phyloP scores from a whole-genome alignment of 345 rosid species.

The Lumnitzera racemosa region DNA sequence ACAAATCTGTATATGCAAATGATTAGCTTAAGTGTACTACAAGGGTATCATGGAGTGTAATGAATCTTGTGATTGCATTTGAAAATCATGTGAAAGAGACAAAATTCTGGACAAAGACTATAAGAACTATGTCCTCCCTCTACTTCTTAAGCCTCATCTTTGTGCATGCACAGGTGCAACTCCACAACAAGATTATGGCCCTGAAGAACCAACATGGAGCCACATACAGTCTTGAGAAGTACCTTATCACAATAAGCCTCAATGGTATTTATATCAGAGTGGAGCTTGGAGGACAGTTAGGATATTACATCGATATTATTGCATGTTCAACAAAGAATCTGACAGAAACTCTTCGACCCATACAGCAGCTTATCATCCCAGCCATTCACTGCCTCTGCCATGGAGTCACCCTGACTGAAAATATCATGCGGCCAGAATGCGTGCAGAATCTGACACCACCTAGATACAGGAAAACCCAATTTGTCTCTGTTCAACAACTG shows the following conservation, averaged over 20 bases:
- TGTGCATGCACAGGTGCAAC: conserved; percentile 58
- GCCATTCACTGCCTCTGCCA: conserved; percentile 78
- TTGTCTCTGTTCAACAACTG: conserved; percentile 52
- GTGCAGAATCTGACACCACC: conserved; percentile 69
- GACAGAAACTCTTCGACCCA: conserved; percentile 70
- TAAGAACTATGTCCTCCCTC: too few relatives aligned
- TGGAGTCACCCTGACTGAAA: conserved; percentile 75
- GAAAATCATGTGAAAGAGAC: too few relatives aligned
- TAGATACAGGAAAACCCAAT: conserved; percentile 62
- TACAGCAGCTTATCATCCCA: conserved; percentile 71
- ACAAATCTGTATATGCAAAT: too few relatives aligned
- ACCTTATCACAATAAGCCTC: conserved; percentile 64
- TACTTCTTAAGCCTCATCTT: background rate
- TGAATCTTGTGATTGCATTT: too few relatives aligned
- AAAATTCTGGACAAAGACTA: too few relatives aligned
- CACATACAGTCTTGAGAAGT: conserved; percentile 74
- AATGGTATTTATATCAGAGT: conserved; percentile 73
- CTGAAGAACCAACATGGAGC: conserved; percentile 82
- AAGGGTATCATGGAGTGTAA: too few relatives aligned
- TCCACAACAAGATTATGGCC: conserved; percentile 68
- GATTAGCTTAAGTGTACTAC: too few relatives aligned
- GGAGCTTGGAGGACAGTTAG: conserved; percentile 90
- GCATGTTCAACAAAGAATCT: conserved; percentile 87
- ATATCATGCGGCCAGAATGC: conserved; percentile 75
- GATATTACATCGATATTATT: conserved; percentile 77